phyloP scores from a whole-genome alignment of 202 grass and related monocot species.

The Digitaria exilis region DNA sequence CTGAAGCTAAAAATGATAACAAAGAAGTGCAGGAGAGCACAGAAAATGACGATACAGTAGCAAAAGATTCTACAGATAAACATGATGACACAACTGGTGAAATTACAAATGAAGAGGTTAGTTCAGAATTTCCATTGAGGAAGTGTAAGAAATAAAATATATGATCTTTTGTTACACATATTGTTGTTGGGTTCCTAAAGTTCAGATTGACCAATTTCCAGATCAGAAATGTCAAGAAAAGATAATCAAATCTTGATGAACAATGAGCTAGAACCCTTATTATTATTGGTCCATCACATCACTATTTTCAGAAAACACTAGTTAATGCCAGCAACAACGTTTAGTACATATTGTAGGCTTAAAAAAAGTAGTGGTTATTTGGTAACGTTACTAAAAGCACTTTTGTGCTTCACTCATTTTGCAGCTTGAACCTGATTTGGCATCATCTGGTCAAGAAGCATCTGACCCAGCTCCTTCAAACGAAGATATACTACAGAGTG shows the following conservation, averaged over 20 bases:
- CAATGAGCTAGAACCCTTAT: neutral
- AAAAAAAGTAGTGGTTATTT: neutral
- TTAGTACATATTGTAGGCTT: too few relatives aligned
- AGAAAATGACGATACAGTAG: conserved; percentile 23
- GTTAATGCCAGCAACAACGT: neutral
- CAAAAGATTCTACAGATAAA: conserved; percentile 11
- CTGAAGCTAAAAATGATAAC: conserved; percentile 34
- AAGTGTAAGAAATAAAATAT: conserved; percentile 26
- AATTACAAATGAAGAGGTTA: conserved; percentile 52
- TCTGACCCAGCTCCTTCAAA: conserved; percentile 39
- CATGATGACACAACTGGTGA: conserved; percentile 23
- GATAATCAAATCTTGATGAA: neutral
- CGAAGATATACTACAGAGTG: conserved; percentile 39
- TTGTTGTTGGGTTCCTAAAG: conserved; percentile 26
- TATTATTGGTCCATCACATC: neutral
- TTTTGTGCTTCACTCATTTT: conserved; percentile 2
- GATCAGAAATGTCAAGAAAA: conserved; percentile 9
- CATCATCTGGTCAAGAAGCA: conserved; percentile 30
- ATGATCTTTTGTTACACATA: conserved; percentile 5
- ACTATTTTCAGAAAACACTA: neutral
- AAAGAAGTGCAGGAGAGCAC: conserved; percentile 34
- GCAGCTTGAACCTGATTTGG: conserved; percentile 38
- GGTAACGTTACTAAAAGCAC: conserved; percentile 23
- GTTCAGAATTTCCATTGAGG: conserved; percentile 26
- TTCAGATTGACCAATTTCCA: conserved; percentile 21